These are phyloP conservation scores for Didymella glomerata DNA, from an alignment of 2,329 filamentous ascomycete genomes.

Conservation along the genomic window DNA sequence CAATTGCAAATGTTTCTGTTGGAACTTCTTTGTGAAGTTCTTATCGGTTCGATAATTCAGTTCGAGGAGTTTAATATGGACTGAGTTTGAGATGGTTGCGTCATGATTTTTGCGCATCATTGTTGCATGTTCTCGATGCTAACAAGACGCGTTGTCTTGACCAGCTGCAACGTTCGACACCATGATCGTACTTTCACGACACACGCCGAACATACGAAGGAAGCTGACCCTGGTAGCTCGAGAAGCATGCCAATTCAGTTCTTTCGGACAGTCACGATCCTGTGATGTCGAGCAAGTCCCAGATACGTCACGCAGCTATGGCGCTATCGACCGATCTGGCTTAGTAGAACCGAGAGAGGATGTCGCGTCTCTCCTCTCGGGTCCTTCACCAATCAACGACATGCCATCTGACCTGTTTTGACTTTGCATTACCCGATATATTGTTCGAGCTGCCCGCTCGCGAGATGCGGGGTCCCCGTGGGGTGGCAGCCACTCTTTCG, in stretches of 20 bases:
- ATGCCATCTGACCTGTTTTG: background rate
- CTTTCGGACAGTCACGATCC: background rate
- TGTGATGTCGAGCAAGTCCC: background rate
- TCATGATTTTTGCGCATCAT: too few relatives aligned
- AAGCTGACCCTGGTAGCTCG: too few relatives aligned
- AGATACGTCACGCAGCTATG: background rate
- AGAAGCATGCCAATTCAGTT: background rate
- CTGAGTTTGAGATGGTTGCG: too few relatives aligned
- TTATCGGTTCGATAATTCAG: too few relatives aligned
- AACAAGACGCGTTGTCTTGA: too few relatives aligned
- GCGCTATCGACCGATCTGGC: background rate
- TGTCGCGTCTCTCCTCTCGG: background rate
- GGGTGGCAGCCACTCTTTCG: background rate
- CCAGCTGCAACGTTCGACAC: too few relatives aligned
- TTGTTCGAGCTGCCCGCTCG: background rate
- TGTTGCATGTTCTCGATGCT: too few relatives aligned
- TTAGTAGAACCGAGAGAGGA: background rate
- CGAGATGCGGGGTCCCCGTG: constrained; percentile 14
- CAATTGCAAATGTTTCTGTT: too few relatives aligned
- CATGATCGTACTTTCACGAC: background rate
- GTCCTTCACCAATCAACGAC: background rate
- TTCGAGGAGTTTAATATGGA: too few relatives aligned
- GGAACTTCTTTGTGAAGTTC: too few relatives aligned
- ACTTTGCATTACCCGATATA: too few relatives aligned
- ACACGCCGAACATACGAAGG: background rate